Evolutionary conservation across 139 green algal genomes (phyloP).

Genomic region (Tetradesmus obliquus): DNA sequence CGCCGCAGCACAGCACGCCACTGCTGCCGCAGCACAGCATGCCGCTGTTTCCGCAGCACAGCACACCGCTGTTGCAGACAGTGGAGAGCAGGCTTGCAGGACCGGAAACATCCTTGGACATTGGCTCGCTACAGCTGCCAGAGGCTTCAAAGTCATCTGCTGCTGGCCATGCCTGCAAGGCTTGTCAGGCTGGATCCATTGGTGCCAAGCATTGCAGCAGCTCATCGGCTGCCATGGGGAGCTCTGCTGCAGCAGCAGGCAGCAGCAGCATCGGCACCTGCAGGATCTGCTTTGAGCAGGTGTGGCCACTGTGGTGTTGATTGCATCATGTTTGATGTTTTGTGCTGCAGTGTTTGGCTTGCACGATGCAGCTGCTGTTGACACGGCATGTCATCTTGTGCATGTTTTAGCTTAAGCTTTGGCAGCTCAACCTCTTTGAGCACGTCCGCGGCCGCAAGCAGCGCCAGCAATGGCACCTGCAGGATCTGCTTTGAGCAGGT

Average conservation of each 20-base stretch:
- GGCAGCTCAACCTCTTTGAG: not conserved
- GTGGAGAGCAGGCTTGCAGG: not conserved
- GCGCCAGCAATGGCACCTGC: not conserved
- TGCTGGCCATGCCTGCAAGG: too few relatives aligned
- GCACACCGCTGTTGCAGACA: not conserved
- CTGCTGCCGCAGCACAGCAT: not conserved
- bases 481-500: conserved; percentile 27
- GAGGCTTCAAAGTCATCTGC: not conserved
- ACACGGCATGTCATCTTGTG: too few relatives aligned
- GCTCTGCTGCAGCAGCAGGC: not conserved
- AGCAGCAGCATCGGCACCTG: not conserved
- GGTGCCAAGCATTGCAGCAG: conserved; percentile 10
- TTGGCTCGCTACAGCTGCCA: not conserved
- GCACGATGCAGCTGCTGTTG: too few relatives aligned
- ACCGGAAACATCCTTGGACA: not conserved
- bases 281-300: conserved; percentile 24
- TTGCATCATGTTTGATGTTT: too few relatives aligned
- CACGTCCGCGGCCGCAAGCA: not conserved
- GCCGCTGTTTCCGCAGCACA: not conserved
- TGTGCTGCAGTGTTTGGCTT: too few relatives aligned
- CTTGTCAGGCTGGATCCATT: not conserved
- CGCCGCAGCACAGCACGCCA: not conserved
- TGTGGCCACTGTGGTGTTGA: too few relatives aligned
- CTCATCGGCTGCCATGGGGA: not conserved
- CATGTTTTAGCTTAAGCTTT: not conserved